Evolutionary conservation across 192 early-diverging fungal genomes (phyloP).

Genomic region (Phycomyces nitens): DNA sequence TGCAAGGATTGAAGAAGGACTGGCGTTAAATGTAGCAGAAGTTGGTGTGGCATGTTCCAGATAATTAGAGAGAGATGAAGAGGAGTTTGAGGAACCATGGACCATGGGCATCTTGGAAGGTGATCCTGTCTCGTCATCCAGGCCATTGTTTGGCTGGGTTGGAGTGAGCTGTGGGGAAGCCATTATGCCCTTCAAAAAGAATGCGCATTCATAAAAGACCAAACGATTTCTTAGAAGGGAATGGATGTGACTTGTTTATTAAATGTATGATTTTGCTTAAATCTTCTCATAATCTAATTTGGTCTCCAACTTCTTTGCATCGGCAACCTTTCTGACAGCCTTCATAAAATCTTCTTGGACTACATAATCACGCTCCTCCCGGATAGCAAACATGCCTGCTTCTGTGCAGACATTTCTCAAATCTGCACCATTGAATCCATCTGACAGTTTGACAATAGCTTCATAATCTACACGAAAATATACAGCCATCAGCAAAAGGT

Average conservation of each 20-base stretch:
- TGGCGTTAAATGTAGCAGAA: not conserved
- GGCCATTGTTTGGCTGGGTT: not conserved
- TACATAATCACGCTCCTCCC: conserved; percentile 96
- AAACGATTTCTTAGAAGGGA: not conserved
- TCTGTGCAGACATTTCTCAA: conserved; percentile 99
- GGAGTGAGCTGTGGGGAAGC: not conserved
- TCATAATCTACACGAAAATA: conserved; percentile 75
- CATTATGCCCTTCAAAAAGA: conserved; percentile 2
- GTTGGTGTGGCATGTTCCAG: conserved; percentile 12
- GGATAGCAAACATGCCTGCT: conserved; percentile 99
- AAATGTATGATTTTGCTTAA: conserved; percentile 33
- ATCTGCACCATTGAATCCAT: conserved; percentile 99
- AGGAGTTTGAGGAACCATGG: conserved; percentile 1
- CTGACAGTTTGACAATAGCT: conserved; percentile 95
- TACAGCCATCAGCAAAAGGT: not conserved
- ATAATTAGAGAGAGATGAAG: conserved; percentile 10
- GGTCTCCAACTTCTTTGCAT: conserved; percentile 93
- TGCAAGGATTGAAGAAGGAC: not conserved
- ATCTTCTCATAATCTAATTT: conserved; percentile 89
- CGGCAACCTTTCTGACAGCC: conserved; percentile 96
- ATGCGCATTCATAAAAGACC: not conserved
- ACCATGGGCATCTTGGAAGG: not conserved
- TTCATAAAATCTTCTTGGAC: conserved; percentile 99
- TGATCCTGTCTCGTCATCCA: not conserved
- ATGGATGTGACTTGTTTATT: conserved; percentile 3